Evolutionary conservation across 805 yeast genomes (phyloP).

Genomic region (Myxozyma udenii): DNA sequence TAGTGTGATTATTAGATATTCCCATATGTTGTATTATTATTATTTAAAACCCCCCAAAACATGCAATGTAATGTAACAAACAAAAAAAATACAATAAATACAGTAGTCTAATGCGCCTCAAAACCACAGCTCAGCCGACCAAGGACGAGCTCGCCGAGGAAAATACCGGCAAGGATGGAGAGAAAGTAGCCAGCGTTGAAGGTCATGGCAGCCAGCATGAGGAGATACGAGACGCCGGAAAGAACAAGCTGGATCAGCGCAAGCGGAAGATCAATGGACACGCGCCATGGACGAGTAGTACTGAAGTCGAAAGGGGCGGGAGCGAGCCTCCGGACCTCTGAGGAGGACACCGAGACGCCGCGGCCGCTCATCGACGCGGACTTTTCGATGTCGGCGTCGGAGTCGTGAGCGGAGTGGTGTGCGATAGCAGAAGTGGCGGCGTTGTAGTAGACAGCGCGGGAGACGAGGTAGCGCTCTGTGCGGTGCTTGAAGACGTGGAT

Average conservation of each 20-base stretch:
- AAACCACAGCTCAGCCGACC: constrained; percentile 31
- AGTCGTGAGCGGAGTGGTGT: neutral
- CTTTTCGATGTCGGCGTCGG: constrained; percentile 9
- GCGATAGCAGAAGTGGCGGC: constrained; percentile 1
- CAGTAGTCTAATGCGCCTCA: constrained; percentile 4
- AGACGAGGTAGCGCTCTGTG: constrained; percentile 13
- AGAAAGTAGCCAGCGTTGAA: constrained; percentile 35
- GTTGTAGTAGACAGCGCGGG: constrained; percentile 8
- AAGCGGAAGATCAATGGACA: constrained; percentile 30
- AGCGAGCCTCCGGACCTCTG: neutral
- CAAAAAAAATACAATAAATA: neutral
- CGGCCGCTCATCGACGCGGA: neutral
- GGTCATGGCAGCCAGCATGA: constrained; percentile 36
- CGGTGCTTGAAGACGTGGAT: constrained; percentile 26
- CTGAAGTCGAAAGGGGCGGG: constrained; percentile 9
- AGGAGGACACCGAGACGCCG: too few relatives aligned
- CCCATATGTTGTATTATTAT: too few relatives aligned
- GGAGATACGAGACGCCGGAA: constrained; percentile 29
- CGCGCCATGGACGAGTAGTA: constrained; percentile 29
- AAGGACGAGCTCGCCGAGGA: constrained; percentile 34
- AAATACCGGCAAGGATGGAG: constrained; percentile 34
- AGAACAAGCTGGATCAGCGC: constrained; percentile 26
- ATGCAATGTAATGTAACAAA: neutral
- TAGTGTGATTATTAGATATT: too few relatives aligned
- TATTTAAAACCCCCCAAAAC: neutral